Percentiles rank a stretch among this genome's conserved stretches.
phyloP scores from a whole-genome alignment of 2,329 filamentous ascomycete genomes.

The Paraconiothyrium sp. region DNA sequence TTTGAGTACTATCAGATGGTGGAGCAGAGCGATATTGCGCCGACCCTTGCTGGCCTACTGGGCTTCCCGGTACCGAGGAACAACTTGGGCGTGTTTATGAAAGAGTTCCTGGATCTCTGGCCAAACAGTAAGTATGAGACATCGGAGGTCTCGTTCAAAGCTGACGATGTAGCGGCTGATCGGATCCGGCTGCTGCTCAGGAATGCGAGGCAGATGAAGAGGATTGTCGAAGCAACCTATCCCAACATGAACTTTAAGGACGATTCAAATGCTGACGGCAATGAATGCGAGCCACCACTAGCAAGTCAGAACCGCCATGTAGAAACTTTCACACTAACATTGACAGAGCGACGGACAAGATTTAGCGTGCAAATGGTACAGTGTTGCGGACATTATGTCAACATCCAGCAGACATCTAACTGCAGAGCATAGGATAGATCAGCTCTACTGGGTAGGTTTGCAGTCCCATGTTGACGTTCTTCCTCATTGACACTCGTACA shows the following conservation, averaged over 20 bases:
- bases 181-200: slow-evolving; percentile 74
- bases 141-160: background rate
- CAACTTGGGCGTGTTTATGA: slow-evolving; percentile 86
- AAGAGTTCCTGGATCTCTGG: slow-evolving; percentile 83
- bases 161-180: slow-evolving; percentile 55
- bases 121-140: slow-evolving; percentile 66
- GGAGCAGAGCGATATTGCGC: slow-evolving; percentile 94
- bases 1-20: slow-evolving; percentile 85
- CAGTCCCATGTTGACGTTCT: background rate
- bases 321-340: slow-evolving; percentile 5
- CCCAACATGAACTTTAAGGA: slow-evolving; percentile 61
- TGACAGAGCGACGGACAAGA: slow-evolving; percentile 37
- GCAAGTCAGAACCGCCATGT: slow-evolving; percentile 11
- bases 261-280: slow-evolving; percentile 19
- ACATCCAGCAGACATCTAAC: slow-evolving; percentile 13
- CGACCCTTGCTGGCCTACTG: slow-evolving; percentile 85
- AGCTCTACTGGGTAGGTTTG: slow-evolving; percentile 55
- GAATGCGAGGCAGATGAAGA: slow-evolving; percentile 83
- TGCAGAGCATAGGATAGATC: slow-evolving; percentile 34
- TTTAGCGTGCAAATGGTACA: slow-evolving; percentile 76
- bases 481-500: slow-evolving; percentile 25
- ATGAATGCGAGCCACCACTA: slow-evolving; percentile 21
- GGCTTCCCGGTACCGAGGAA: slow-evolving; percentile 90
- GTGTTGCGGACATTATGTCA: slow-evolving; percentile 29
- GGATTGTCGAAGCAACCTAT: slow-evolving; percentile 79